phyloP scores from a whole-genome alignment of 2,329 filamentous ascomycete species.

The Ophiostoma ulmi region DNA sequence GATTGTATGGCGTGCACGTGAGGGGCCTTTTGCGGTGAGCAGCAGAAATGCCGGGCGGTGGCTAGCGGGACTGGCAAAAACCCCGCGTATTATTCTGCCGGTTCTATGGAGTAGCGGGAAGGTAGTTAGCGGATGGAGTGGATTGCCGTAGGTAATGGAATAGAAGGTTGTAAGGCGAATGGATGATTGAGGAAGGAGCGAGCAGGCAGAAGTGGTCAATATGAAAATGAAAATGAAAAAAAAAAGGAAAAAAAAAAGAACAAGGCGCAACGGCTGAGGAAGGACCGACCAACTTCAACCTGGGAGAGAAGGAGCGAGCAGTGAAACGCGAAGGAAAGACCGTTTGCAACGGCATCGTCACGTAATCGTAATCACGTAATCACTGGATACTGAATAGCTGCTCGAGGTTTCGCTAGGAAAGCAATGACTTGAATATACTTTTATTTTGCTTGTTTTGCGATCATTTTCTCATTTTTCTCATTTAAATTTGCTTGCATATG shows the following conservation, averaged over 20 bases:
- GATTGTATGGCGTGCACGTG: slow-evolving; percentile 14
- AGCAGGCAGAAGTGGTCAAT: background rate
- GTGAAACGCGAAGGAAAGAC: background rate
- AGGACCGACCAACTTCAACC: no score
- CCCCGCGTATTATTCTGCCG: slow-evolving; percentile 25
- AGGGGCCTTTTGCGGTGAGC: slow-evolving; percentile 8
- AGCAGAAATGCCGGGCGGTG: background rate
- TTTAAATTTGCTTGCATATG: background rate
- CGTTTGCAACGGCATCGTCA: background rate
- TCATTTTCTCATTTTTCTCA: background rate
- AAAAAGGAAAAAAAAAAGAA: background rate
- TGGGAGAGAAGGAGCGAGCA: no score
- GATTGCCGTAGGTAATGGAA: background rate
- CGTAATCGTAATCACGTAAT: background rate
- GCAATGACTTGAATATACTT: slow-evolving; percentile 4
- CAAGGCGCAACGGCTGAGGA: background rate
- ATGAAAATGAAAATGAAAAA: background rate
- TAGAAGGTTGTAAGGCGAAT: background rate
- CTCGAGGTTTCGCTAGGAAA: background rate
- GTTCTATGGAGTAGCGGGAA: slow-evolving; percentile 18
- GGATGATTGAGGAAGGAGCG: background rate
- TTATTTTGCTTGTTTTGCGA: background rate
- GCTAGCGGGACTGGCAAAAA: slow-evolving; percentile 16
- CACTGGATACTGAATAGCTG: background rate
- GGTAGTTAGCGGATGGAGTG: background rate